Conservation (phyloP, 2,329 filamentous ascomycete species). For the Leptographium lundbergii region DNA sequence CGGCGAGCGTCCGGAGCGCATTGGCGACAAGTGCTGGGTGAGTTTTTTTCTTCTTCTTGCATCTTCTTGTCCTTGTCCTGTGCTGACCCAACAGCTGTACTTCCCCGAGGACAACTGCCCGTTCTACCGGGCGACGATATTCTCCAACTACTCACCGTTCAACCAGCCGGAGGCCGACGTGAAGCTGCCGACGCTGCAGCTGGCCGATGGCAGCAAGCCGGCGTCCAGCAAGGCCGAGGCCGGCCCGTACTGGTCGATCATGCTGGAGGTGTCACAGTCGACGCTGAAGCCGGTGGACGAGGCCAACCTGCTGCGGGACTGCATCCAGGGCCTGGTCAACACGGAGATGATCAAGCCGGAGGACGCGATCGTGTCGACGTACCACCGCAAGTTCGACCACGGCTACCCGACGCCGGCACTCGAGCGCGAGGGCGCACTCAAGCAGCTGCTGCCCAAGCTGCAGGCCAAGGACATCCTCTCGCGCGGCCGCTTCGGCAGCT, state of each 20-base stretch:
- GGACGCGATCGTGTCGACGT: conserved; percentile 95
- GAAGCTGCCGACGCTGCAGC: conserved; percentile 77
- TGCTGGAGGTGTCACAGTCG: conserved; percentile 96
- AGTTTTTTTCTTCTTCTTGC: conserved; percentile 15
- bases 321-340: conserved; percentile 93
- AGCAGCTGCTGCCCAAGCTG: conserved; percentile 83
- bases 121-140: conserved; percentile 99
- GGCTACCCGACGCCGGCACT: conserved; percentile 93
- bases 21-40: conserved; percentile 98
- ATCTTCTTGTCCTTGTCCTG: neutral
- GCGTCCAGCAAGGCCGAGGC: conserved; percentile 59
- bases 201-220: conserved; percentile 76
- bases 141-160: conserved; percentile 99
- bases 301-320: conserved; percentile 74
- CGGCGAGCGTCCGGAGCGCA: conserved; percentile 81
- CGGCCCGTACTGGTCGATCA: conserved; percentile 99
- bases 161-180: conserved; percentile 79
- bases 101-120: conserved; percentile 98
- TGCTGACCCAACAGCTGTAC: conserved; percentile 51
- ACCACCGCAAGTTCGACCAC: conserved; percentile 96
- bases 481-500: conserved; percentile 92
- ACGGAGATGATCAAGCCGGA: conserved; percentile 86
- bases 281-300: conserved; percentile 87
- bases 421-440: conserved; percentile 90
- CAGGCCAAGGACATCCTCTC: conserved; percentile 87